Evolutionary conservation across 2,329 filamentous ascomycete genomes (phyloP).

Genomic region (Penicillium brevicompactum): DNA sequence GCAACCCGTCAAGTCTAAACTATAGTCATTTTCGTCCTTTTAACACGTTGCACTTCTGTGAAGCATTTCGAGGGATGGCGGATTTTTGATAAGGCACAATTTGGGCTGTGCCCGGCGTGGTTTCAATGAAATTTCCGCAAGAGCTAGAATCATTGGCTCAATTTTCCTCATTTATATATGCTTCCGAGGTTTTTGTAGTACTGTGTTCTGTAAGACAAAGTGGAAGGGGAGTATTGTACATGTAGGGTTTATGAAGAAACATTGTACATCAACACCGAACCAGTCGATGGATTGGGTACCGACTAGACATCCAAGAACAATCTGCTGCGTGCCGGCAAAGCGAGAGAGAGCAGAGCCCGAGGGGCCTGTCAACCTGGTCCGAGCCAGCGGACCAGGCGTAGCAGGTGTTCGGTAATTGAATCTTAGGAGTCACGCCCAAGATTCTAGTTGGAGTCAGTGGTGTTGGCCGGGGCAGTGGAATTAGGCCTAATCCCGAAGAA

Average conservation of each 20-base stretch:
- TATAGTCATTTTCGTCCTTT: slow-evolving; percentile 32
- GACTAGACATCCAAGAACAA: not conserved
- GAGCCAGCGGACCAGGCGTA: not conserved
- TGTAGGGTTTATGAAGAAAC: not conserved
- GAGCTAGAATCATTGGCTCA: not conserved
- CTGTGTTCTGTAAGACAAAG: not conserved
- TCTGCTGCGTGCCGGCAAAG: not conserved
- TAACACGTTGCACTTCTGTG: not conserved
- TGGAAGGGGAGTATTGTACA: slow-evolving; percentile 1
- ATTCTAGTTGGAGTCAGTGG: no score
- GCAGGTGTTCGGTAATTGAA: not conserved
- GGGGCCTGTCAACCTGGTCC: not conserved
- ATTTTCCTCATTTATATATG: not conserved
- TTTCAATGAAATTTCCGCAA: not conserved
- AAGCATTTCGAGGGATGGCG: slow-evolving; percentile 1
- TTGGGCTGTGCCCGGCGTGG: not conserved
- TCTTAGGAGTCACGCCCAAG: not conserved
- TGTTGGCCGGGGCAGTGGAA: no score
- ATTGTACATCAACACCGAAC: not conserved
- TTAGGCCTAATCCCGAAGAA: no score
- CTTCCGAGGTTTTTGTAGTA: not conserved
- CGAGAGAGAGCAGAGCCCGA: not conserved
- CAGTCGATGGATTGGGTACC: not conserved
- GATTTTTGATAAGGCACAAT: not conserved
- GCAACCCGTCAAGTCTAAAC: slow-evolving; percentile 50